Percentiles rank a stretch among this genome's conserved stretches.
These are phyloP conservation scores for Mucor plumbeus DNA, from an alignment of 371 early-diverging fungal species.

Conservation along the genomic window DNA sequence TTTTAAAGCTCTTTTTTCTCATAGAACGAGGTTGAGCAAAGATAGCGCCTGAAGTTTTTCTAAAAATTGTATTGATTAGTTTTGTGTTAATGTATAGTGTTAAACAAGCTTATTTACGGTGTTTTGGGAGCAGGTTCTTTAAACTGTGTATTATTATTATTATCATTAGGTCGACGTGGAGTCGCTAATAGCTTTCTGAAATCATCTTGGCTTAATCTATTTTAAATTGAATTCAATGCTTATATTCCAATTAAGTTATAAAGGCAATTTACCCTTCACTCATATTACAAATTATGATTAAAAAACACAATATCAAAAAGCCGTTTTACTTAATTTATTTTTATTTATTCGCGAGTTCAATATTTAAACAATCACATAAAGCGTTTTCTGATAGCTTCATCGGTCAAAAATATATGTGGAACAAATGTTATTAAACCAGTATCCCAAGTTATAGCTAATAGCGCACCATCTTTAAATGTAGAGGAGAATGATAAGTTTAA, in stretches of 20 bases:
- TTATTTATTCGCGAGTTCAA: not conserved
- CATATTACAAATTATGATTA: not conserved
- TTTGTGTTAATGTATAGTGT: not conserved
- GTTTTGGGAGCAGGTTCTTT: slow-evolving; percentile 53
- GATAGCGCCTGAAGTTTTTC: slow-evolving; percentile 40
- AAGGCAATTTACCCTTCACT: slow-evolving; percentile 1
- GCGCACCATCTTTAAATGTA: slow-evolving; percentile 20
- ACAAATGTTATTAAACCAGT: slow-evolving; percentile 40
- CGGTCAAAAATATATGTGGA: slow-evolving; percentile 27
- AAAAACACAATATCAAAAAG: not conserved
- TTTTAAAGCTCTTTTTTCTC: slow-evolving; percentile 43
- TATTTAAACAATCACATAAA: slow-evolving; percentile 9
- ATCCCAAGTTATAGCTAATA: slow-evolving; percentile 38
- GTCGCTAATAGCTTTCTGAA: slow-evolving; percentile 81
- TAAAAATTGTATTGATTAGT: slow-evolving; percentile 8
- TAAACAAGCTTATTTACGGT: slow-evolving; percentile 35
- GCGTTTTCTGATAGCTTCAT: slow-evolving; percentile 18
- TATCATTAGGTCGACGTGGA: slow-evolving; percentile 58
- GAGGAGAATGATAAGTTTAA: slow-evolving; percentile 29
- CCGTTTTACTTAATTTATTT: not conserved
- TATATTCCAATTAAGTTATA: too few relatives aligned
- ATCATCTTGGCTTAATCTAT: slow-evolving; percentile 77
- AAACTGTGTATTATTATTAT: slow-evolving; percentile 28
- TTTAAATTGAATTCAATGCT: not conserved
- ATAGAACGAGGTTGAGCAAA: slow-evolving; percentile 56